Evolutionary conservation across 73 alveolate species (phyloP), one percentile per base, ranked within the genome.

Genomic region (Paramecium tetraurelia): DNA sequence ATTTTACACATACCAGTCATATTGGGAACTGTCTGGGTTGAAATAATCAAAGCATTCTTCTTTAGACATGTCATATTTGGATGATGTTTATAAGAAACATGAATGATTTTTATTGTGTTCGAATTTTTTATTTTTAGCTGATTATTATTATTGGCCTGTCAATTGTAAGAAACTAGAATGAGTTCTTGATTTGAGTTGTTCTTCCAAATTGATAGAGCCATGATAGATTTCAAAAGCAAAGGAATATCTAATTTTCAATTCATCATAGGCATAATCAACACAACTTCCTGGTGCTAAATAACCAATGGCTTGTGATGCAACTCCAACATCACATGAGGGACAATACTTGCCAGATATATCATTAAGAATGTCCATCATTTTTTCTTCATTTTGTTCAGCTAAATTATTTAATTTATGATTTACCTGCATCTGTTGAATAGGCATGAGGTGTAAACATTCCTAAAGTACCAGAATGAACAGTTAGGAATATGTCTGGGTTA

Each of bases 221-320:
- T 75, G 85, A 59, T 44, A 95, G 29, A 95, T 93, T 69, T 95
- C 97, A 84, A 92, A 89, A 12, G 97, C 98, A 71, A 93, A 94
- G 9, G 96, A 77, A 72, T 70, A 93, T 36, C 85, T 75, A 35
- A 80, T 84, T 40, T 72, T 50, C 27, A 59, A 53, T 59, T 16
- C 88, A 9, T 93, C 98, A 76, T 92, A 94, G n/a, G 93, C 94
- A 85, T 70, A 95, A 63, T 95, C 98, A 29, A 95, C 33, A 70
- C 97, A 92, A 72, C 87, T 95, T 7, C 98, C 98, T 33, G 95
- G 93, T 20, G 93, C 80, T 10, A 75, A 58, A 40, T 94, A 93
- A n/a, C 96, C 96, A 12, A 93, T 76, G 18, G 59, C 89, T 31
- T 59, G 24, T 18, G 88, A 92, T 12, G 96, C 96, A 9, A 95